Evolutionary conservation across 208 protist genomes (phyloP), one percentile per base, ranked within the genome.

Genomic region (Acanthamoeba sp.): DNA sequence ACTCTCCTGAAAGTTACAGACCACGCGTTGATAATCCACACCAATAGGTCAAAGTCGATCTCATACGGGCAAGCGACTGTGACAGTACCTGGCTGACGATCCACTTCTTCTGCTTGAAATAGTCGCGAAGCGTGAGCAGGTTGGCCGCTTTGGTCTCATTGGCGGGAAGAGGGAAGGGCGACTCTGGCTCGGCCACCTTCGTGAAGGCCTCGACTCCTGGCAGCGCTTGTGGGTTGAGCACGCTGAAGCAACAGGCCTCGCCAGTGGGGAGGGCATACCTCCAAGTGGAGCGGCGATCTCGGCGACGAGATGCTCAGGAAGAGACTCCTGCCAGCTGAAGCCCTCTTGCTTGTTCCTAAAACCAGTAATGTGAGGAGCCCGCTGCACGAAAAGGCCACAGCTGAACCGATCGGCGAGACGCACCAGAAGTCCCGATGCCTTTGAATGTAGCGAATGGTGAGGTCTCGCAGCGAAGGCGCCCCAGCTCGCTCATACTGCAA

Each of bases 81-180:
- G 45, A 50, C 9, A 50, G 45, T 50, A 50, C 45, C 45, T 50
- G 45, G 45, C 45, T 50, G 42, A 52, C 48, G 73, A 84, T 52
- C 73, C 73, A 84, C 12, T 84, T 84, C 73, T 84, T 84, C 5
- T 9, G 7, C 73, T 84, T 84, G 27, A 84, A 84, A 38, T 84
- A 84, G 42, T 84, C 27, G 34, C 73, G 73, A 2, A 84, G 40
- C 6, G 42, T 84, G 24, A 29, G 2, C 29, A 84, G 5, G 40
- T 84, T 84, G 40, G 73, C 73, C 42, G 40, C 42, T 22, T 84
- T 84, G 34, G 73, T 84, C 7, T 12, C 73, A 22, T 84, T 84
- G 18, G 73, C 29, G 14, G 73, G 73, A 14, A 84, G 40, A 9
- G 40, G 73, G 38, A 84, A 84, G 16, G 73, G 38, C 9, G 38